These are phyloP conservation scores for Yarrowia galli DNA, from an alignment of 1,139 yeast species.

Conservation along the genomic window DNA sequence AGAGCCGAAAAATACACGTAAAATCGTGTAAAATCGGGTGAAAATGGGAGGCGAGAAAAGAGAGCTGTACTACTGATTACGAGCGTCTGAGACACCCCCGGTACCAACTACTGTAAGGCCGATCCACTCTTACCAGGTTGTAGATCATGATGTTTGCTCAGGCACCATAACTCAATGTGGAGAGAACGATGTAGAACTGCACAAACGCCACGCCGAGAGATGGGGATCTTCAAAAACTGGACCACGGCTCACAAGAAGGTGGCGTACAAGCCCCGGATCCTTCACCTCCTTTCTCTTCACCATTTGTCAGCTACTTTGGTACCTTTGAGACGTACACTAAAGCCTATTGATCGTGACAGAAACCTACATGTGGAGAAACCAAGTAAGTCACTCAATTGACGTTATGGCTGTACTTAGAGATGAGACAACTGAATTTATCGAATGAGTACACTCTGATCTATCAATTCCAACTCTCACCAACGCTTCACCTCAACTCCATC, in stretches of 20 bases:
- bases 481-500: background rate
- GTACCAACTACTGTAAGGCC: no score
- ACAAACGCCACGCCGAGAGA: no score
- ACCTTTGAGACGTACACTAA: slow-evolving; percentile 1
- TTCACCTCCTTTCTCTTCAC: background rate
- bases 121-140: background rate
- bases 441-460: no score
- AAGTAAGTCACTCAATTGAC: background rate
- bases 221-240: no score
- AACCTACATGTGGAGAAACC: background rate
- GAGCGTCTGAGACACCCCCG: no score
- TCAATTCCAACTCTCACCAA: no score
- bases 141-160: slow-evolving; percentile 4
- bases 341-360: background rate
- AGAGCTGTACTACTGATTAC: no score
- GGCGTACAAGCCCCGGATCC: background rate
- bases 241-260: no score
- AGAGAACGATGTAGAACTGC: no score
- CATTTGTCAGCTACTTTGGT: background rate
- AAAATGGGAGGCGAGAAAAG: background rate
- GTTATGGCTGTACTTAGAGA: no score
- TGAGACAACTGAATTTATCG: no score
- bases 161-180: slow-evolving; percentile 19
- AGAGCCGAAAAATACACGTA: slow-evolving; percentile 3
- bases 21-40: background rate